phyloP scores from a whole-genome alignment of 225 moss, liverwort and hornwort genomes.

The Antitrichia curtipendula region DNA sequence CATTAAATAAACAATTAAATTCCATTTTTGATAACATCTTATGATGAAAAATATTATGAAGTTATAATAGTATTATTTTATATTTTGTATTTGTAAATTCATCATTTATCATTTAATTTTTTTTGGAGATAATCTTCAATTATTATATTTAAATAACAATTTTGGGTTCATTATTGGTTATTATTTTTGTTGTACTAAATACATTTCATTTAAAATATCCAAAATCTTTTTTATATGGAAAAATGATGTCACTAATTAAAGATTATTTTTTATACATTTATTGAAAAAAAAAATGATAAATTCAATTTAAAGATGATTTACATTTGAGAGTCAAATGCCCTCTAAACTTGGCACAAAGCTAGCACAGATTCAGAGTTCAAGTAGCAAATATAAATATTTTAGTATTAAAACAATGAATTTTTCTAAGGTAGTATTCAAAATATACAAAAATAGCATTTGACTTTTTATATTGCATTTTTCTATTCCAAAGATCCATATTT shows the following conservation, averaged over 20 bases:
- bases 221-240: no score
- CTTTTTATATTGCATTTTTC: not conserved
- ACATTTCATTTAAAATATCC: not conserved
- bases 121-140: no score
- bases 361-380: not conserved
- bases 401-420: not conserved
- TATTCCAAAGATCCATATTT: no score
- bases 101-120: no score
- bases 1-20: not conserved
- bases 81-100: not conserved
- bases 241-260: not conserved
- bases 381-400: not conserved
- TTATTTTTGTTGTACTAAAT: no score
- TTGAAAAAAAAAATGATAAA: rapidly evolving
- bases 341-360: no score
- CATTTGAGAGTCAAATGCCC: rapidly evolving
- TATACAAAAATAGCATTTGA: not conserved
- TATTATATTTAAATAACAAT: not conserved
- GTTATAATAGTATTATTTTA: not conserved
- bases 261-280: no score
- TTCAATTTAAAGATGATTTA: not conserved
- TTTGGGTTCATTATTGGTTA: no score
- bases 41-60: no score
- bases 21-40: no score
- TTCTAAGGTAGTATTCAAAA: not conserved